Conservation (phyloP, 371 early-diverging fungal species). For the Amoeboaphelidium protococcarum region DNA sequence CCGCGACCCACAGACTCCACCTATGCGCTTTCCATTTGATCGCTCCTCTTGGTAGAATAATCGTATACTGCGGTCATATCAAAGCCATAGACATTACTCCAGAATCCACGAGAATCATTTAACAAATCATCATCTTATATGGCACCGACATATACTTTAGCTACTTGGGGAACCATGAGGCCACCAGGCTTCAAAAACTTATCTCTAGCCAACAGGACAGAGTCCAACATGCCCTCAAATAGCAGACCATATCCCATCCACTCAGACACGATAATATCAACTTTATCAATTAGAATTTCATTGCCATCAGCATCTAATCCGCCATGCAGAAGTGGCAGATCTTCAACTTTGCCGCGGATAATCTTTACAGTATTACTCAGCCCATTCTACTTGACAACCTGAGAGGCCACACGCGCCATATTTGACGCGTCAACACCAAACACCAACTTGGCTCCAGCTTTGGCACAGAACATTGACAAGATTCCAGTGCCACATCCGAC, state of each 20-base stretch:
- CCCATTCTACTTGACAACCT: constrained; percentile 4
- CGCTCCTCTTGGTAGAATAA: no score
- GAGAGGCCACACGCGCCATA: constrained; percentile 1
- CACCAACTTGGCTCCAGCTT: constrained; percentile 2
- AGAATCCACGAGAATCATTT: not conserved
- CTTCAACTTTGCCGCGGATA: constrained; percentile 2
- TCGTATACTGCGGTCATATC: no score
- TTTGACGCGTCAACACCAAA: constrained; percentile 2
- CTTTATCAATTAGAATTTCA: no score
- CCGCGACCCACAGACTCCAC: no score
- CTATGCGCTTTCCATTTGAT: no score
- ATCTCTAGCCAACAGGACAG: constrained; percentile 3
- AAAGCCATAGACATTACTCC: constrained; percentile 1
- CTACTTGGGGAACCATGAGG: constrained; percentile 1
- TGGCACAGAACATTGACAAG: constrained; percentile 4
- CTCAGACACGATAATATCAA: constrained; percentile 4
- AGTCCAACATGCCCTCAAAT: constrained; percentile 5
- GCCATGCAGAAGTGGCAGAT: constrained; percentile 1
- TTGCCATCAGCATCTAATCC: no score
- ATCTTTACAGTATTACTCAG: not conserved
- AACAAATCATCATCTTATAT: constrained; percentile 3
- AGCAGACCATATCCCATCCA: constrained; percentile 5
- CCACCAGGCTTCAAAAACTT: constrained; percentile 1
- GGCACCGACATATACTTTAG: not conserved
- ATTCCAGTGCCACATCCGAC: constrained; percentile 6